Conservation (phyloP, 2,329 filamentous ascomycete genomes). For the Tothia fuscella region DNA sequence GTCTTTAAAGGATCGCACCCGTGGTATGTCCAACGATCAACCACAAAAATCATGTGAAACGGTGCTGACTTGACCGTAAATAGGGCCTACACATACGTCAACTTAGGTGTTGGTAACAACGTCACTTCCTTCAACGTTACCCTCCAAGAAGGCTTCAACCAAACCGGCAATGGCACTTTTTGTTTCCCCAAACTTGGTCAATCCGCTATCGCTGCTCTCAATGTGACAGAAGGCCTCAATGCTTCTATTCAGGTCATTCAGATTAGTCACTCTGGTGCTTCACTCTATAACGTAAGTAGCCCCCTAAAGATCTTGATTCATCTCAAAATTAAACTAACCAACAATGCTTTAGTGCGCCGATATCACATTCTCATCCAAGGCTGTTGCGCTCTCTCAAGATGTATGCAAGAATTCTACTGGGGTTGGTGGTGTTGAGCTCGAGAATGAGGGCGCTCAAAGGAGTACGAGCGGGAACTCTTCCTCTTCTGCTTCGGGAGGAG, state of each 20-base stretch:
- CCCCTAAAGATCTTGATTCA: not conserved
- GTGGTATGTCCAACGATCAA: no score
- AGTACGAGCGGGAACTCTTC: not conserved
- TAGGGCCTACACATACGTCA: slow-evolving; percentile 37
- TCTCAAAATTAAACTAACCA: no score
- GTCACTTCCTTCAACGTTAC: slow-evolving; percentile 34
- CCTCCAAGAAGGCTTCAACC: slow-evolving; percentile 33
- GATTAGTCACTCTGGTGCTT: slow-evolving; percentile 26
- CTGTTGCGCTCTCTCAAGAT: slow-evolving; percentile 24
- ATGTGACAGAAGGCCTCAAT: slow-evolving; percentile 24
- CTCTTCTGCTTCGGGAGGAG: not conserved
- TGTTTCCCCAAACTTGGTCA: slow-evolving; percentile 29
- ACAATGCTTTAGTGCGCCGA: slow-evolving; percentile 27
- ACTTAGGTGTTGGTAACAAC: slow-evolving; percentile 30
- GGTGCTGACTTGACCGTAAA: no score
- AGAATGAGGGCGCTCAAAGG: slow-evolving; percentile 14
- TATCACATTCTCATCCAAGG: slow-evolving; percentile 29
- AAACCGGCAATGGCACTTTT: slow-evolving; percentile 36
- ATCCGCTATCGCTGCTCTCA: slow-evolving; percentile 16
- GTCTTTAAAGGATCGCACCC: slow-evolving; percentile 29
- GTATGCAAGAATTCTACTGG: slow-evolving; percentile 29
- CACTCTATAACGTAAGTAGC: slow-evolving; percentile 31
- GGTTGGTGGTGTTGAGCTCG: slow-evolving; percentile 23
- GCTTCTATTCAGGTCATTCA: slow-evolving; percentile 36
- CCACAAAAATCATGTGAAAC: no score